Percentiles rank a stretch among this genome's conserved stretches.
Conservation (phyloP, 2,329 filamentous ascomycete species). For the Ophiostoma piceae region DNA sequence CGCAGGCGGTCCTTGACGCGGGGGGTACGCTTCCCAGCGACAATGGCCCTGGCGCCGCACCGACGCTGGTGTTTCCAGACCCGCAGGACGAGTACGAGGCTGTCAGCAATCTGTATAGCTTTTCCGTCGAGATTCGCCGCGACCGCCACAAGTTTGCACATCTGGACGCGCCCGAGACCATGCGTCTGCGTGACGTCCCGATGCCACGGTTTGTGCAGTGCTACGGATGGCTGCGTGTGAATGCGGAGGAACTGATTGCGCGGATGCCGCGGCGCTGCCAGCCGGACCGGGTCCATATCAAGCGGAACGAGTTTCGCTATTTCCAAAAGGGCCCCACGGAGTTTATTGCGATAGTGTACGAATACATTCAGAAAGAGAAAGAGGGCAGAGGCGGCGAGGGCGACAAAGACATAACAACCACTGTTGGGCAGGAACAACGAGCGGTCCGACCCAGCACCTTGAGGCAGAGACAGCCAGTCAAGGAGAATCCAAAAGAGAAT, state of each 20-base stretch:
- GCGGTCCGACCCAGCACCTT: constrained; percentile 6
- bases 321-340: constrained; percentile 2
- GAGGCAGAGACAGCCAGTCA: constrained; percentile 3
- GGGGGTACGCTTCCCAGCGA: not conserved
- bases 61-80: not conserved
- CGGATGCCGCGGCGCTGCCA: constrained; percentile 3
- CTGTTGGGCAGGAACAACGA: not conserved
- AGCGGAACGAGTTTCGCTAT: not conserved
- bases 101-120: constrained; percentile 1
- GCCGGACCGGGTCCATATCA: not conserved
- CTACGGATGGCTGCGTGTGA: constrained; percentile 1
- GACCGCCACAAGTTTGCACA: not conserved
- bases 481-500: not conserved
- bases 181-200: constrained; percentile 2
- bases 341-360: constrained; percentile 4
- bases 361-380: constrained; percentile 8
- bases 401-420: not conserved
- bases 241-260: constrained; percentile 1
- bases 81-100: not conserved
- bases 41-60: not conserved
- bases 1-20: not conserved
- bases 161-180: not conserved
- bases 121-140: constrained; percentile 3
- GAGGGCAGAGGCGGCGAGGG: not conserved
- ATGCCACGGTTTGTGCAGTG: constrained; percentile 4